Conservation (phyloP, 73 alveolate species). For the Urostyla sp. region DNA sequence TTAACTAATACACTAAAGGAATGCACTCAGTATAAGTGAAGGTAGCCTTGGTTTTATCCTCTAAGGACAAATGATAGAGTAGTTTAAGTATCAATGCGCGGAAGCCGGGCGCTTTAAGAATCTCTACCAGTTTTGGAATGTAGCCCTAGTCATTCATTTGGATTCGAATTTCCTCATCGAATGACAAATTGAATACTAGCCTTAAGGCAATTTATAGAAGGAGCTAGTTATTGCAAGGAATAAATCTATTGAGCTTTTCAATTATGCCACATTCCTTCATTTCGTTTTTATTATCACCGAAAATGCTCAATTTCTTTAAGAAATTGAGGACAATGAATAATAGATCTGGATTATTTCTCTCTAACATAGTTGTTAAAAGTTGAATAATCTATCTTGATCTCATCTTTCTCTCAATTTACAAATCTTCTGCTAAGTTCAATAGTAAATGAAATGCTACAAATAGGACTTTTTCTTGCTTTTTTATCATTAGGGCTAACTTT, state of each 20-base stretch:
- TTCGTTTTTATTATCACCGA: conserved; percentile 92
- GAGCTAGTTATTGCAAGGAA: conserved; percentile 85
- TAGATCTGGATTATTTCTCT: conserved; percentile 92
- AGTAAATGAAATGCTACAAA: conserved; percentile 92
- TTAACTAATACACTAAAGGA: conserved; percentile 90
- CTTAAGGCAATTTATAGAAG: conserved; percentile 82
- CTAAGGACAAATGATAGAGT: conserved; percentile 90
- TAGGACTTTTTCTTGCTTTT: conserved; percentile 95
- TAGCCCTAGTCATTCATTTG: conserved; percentile 88
- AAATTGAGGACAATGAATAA: conserved; percentile 91
- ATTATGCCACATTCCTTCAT: conserved; percentile 90
- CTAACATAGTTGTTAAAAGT: conserved; percentile 86
- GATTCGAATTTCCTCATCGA: conserved; percentile 90
- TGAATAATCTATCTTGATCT: conserved; percentile 88
- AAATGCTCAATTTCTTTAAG: conserved; percentile 92
- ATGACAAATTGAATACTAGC: conserved; percentile 89
- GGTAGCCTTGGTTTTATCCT: conserved; percentile 94
- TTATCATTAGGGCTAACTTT: conserved; percentile 86
- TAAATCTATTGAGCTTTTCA: conserved; percentile 89
- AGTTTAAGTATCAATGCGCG: conserved; percentile 89
- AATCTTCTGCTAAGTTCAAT: conserved; percentile 97
- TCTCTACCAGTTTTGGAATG: conserved; percentile 91
- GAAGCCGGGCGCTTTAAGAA: conserved; percentile 93
- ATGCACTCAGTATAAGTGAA: conserved; percentile 97
- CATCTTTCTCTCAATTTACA: conserved; percentile 95